Base-by-base conservation (phyloP, 441 rosid genomes). In the Erodium texanum region DNA sequence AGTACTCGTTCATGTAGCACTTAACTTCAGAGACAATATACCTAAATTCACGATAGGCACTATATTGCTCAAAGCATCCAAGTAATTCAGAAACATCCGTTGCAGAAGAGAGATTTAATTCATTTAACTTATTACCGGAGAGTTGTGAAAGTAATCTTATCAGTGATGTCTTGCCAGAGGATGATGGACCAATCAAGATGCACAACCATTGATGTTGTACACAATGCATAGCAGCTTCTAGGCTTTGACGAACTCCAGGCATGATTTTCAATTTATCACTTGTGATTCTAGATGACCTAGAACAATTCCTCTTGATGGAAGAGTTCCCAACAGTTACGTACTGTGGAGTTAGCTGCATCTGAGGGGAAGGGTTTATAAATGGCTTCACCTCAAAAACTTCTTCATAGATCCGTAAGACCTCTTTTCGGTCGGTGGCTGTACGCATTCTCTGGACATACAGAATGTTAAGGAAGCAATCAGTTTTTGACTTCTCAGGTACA, bases 391-490 rank as follows among this genome's bases (percentile, higher is more conserved):
- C 88, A 77, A 92, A 94, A 70, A 92, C 73, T 63, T 83, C 78
- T 86, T 90, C 91, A 80, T 82, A 94, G n/a, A 94, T 81, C 68
- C 63, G 75, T 36, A 88, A 62, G 68, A 94, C 93, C 83, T 87
- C 87, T 70, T 72, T 85, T 69, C 99, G 93, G 75, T 94, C 99
- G 67, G 85, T 69, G 71, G 88, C 82, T 34, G 95, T 87, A 61
- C 99, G 99, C 99, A 94, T 94, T 80, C 99, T 84, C 83, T 86
- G 97, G 75, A 92, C 78, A 77, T 94, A 94, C 20, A 94, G 75
- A 66, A 87, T 80, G 78, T 87, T 82, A 73, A 94, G 85, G 80
- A 94, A 89, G 82, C 84, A 74, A 74, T 84, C 86, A 66, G 41
- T 43, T 68, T 74, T 75, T 43, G 68, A 73, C 71, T 73, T 79